Evolutionary conservation across 768 basidiomycete species (phyloP).

Genomic region (Psilocybe subaeruginosa): DNA sequence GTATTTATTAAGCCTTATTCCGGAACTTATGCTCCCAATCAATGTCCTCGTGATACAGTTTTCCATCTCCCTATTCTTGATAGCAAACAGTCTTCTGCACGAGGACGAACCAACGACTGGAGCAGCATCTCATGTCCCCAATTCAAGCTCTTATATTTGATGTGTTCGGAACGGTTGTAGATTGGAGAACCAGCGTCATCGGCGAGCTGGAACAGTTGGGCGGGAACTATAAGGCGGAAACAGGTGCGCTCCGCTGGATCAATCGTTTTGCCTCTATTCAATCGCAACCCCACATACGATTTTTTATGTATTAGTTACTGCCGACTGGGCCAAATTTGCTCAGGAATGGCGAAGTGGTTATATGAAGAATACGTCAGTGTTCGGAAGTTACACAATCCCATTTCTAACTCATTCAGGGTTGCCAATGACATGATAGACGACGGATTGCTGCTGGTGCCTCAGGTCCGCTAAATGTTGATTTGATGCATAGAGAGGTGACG

Average conservation of each 20-base stretch:
- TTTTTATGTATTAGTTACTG: slow-evolving; percentile 13
- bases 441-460: slow-evolving; percentile 45
- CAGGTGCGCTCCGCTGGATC: slow-evolving; percentile 19
- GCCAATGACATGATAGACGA: slow-evolving; percentile 30
- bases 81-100: no score
- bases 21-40: no score
- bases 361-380: slow-evolving; percentile 41
- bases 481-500: slow-evolving; percentile 55
- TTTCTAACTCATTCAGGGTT: background rate
- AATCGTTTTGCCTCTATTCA: background rate
- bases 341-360: slow-evolving; percentile 62
- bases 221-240: slow-evolving; percentile 24
- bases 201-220: slow-evolving; percentile 33
- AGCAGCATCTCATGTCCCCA: background rate
- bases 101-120: background rate
- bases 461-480: slow-evolving; percentile 56
- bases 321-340: slow-evolving; percentile 53
- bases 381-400: background rate
- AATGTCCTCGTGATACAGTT: no score
- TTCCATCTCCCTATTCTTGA: no score
- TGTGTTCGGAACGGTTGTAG: slow-evolving; percentile 54
- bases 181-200: slow-evolving; percentile 42
- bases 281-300: background rate
- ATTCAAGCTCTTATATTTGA: slow-evolving; percentile 52
- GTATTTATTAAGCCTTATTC: no score